phyloP scores from a whole-genome alignment of 202 grass and related monocot species.

The Schoenoplectus tabernaemontani region DNA sequence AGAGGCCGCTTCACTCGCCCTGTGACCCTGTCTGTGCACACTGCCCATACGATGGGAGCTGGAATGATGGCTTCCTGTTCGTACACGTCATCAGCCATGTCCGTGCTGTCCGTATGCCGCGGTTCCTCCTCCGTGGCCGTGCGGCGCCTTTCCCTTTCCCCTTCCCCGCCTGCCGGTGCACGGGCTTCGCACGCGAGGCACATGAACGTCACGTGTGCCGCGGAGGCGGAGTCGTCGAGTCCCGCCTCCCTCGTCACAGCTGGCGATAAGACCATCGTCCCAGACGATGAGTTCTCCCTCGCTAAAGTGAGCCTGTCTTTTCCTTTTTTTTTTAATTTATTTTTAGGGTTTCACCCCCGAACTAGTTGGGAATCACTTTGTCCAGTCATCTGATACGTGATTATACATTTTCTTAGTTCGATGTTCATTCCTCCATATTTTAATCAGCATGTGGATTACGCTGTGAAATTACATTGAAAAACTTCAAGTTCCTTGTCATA shows the following conservation, averaged over 20 bases:
- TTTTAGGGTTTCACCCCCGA: background rate
- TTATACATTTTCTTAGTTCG: too few species aligned
- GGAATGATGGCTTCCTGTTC: conserved; percentile 17
- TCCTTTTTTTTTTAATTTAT: background rate
- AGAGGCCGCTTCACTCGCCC: background rate
- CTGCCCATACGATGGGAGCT: background rate
- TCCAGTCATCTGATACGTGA: too few species aligned
- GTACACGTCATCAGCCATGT: conserved; percentile 20
- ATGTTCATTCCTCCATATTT: background rate
- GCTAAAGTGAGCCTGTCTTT: conserved; percentile 40
- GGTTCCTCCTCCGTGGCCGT: background rate
- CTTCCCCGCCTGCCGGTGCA: background rate
- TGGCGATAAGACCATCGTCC: conserved; percentile 38
- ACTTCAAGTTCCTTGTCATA: too few species aligned
- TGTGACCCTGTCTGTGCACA: too few species aligned
- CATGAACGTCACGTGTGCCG: conserved; percentile 22
- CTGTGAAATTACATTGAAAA: too few species aligned
- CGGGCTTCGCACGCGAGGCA: conserved; percentile 7
- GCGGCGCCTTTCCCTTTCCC: background rate
- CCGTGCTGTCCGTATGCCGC: background rate
- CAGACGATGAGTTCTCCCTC: conserved; percentile 74
- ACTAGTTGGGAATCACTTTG: background rate
- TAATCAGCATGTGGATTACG: too few species aligned
- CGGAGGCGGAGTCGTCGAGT: conserved; percentile 26
- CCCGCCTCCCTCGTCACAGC: conserved; percentile 24